A percentile compares a stretch with the other conserved stretches of the same genome.
Conservation (phyloP, 208 protist genomes). For the Wallacemonas rigidus region DNA sequence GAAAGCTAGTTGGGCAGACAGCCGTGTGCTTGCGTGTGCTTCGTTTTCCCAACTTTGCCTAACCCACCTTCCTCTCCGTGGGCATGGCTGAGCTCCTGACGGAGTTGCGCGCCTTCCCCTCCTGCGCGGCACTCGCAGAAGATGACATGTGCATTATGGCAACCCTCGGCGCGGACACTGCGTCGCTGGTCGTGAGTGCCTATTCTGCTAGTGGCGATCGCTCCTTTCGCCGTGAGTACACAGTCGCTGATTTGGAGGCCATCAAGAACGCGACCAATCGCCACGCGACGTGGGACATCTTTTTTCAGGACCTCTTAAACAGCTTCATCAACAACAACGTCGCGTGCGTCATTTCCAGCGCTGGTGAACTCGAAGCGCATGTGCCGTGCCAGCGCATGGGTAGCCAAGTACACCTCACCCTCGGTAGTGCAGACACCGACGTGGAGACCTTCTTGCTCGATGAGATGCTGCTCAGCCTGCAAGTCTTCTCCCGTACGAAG, state of each 20-base stretch:
- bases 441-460: conserved; percentile 52
- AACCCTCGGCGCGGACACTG: conserved; percentile 49
- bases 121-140: conserved; percentile 46
- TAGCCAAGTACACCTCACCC: conserved; percentile 33
- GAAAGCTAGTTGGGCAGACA: not conserved
- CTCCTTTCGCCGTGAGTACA: conserved; percentile 57
- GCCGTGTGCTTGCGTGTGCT: not conserved
- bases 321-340: conserved; percentile 51
- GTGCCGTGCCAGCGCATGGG: conserved; percentile 8
- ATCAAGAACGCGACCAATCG: conserved; percentile 43
- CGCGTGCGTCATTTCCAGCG: not conserved
- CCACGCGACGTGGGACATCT: conserved; percentile 46
- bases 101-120: conserved; percentile 54
- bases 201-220: conserved; percentile 29
- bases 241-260: conserved; percentile 37
- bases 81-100: conserved; percentile 42
- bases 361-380: conserved; percentile 6
- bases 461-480: conserved; percentile 46
- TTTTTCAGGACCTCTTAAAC: conserved; percentile 59
- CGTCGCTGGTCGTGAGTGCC: conserved; percentile 56
- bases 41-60: not conserved
- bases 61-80: not conserved
- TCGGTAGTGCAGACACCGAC: conserved; percentile 27
- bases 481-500: conserved; percentile 52
- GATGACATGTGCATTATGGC: conserved; percentile 62